These are phyloP conservation scores for Crithidia acanthocephali DNA, from an alignment of 208 protist genomes.

Conservation along the genomic window DNA sequence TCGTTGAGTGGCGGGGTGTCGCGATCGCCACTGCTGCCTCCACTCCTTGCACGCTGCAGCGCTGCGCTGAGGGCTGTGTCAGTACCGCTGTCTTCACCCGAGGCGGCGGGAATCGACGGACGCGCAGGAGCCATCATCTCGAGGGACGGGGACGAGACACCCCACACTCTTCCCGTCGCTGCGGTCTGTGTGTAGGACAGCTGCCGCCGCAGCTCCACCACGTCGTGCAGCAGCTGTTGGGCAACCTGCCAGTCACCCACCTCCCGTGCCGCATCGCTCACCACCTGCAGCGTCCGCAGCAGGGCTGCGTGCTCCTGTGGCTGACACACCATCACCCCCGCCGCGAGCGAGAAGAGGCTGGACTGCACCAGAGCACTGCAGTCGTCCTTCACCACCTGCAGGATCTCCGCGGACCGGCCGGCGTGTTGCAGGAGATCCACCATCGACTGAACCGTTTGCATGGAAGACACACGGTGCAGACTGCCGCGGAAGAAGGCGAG, in stretches of 20 bases:
- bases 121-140: not conserved
- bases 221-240: slow-evolving; percentile 39
- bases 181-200: slow-evolving; percentile 8
- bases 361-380: slow-evolving; percentile 21
- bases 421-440: slow-evolving; percentile 42
- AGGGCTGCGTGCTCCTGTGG: slow-evolving; percentile 24
- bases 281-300: slow-evolving; percentile 23
- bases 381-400: slow-evolving; percentile 32
- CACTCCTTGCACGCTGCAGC: not conserved
- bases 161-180: slow-evolving; percentile 12
- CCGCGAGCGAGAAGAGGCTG: slow-evolving; percentile 15
- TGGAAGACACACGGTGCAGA: slow-evolving; percentile 43
- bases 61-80: not conserved
- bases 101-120: not conserved
- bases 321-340: not conserved
- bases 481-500: slow-evolving; percentile 45
- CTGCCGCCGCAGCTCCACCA: slow-evolving; percentile 32
- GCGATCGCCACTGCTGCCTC: not conserved
- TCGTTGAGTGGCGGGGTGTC: slow-evolving; percentile 3
- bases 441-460: slow-evolving; percentile 50
- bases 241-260: slow-evolving; percentile 53
- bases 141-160: not conserved
- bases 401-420: slow-evolving; percentile 2
- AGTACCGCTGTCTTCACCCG: no score
- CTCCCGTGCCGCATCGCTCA: slow-evolving; percentile 48